Evolutionary conservation across 441 rosid species (phyloP), one percentile per base, ranked within the genome.

Genomic region (Pelargonium citronellum): DNA sequence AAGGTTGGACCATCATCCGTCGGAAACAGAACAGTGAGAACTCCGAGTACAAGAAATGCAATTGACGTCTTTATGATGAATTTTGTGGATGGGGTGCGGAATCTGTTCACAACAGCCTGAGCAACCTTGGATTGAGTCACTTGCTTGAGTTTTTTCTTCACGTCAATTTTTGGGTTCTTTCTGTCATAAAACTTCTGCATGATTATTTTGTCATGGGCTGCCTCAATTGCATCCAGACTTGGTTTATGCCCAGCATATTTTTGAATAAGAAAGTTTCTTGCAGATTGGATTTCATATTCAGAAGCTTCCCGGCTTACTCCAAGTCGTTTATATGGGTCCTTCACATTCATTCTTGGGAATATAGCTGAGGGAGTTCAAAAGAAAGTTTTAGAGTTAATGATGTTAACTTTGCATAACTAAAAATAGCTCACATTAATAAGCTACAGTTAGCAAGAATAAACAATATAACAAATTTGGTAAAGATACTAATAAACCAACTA

Each of bases 1-100:
- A 92, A 81, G 17, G 99, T 90, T 4, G 98, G 99, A 76, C 98
- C 98, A 77, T 95, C 99, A 83, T 95, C 99, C 2, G 99, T 95
- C 24, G 99, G 99, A 78, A 92, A 95, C 65, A 92, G 84, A 75
- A 87, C 72, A 11, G 99, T 87, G 39, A 92, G 87, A 81, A 79
- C 82, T 64, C 84, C 98, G 55, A 95, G 92, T 46, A 84, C 83
- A 27, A 91, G 68, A 79, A 89, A 95, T 27, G 91, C 79, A 70
- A 80, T 62, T 17, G 88, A 77, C n/a, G 99, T 85, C 83, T 85
- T 90, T 55, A 85, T 34, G 68, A 88, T 81, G 78, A 90, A 69
- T 41, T 81, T 77, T 13, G 83, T 80, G 47, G 96, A 74, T 27
- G 99, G 97, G 70, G 89, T 89, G 46, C 79, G 89, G 79, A 95